Evolutionary conservation across 139 green algal species (phyloP).

Genomic region (Tetratostichococcus sp.): DNA sequence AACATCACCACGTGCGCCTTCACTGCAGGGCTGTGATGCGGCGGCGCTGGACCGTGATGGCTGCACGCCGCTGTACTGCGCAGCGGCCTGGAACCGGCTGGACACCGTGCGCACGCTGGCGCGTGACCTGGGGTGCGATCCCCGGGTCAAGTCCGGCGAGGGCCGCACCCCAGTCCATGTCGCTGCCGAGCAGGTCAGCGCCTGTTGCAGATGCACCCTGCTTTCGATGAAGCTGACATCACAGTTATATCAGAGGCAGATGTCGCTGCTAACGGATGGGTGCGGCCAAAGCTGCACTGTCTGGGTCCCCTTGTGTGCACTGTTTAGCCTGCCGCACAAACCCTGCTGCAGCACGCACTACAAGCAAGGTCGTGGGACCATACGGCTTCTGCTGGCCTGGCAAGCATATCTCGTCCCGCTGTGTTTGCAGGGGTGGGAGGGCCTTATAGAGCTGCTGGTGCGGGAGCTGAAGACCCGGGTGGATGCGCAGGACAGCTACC

Average conservation of each 20-base stretch:
- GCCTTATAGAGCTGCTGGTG: constrained; percentile 33
- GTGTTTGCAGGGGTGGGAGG: constrained; percentile 17
- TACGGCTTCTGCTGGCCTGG: no score
- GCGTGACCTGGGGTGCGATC: constrained; percentile 27
- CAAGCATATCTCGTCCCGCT: no score
- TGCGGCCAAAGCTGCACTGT: no score
- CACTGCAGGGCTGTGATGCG: constrained; percentile 20
- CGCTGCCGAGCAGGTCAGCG: constrained; percentile 46
- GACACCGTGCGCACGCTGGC: constrained; percentile 40
- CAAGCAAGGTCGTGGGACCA: no score
- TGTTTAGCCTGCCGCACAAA: no score
- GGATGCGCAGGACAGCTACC: constrained; percentile 40
- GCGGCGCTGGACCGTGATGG: constrained; percentile 44
- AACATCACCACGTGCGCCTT: no score
- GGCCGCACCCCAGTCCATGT: constrained; percentile 52
- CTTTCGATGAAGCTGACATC: no score
- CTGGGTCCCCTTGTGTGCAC: no score
- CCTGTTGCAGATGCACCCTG: no score
- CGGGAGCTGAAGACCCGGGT: constrained; percentile 40
- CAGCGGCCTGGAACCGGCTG: constrained; percentile 50
- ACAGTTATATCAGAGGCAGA: no score
- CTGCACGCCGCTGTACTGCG: constrained; percentile 59
- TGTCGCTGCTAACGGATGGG: no score
- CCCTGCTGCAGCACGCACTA: no score
- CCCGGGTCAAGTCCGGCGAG: constrained; percentile 29